These are phyloP conservation scores for Parascedosporium putredinis DNA, from an alignment of 2,329 filamentous ascomycete species.

Conservation along the genomic window DNA sequence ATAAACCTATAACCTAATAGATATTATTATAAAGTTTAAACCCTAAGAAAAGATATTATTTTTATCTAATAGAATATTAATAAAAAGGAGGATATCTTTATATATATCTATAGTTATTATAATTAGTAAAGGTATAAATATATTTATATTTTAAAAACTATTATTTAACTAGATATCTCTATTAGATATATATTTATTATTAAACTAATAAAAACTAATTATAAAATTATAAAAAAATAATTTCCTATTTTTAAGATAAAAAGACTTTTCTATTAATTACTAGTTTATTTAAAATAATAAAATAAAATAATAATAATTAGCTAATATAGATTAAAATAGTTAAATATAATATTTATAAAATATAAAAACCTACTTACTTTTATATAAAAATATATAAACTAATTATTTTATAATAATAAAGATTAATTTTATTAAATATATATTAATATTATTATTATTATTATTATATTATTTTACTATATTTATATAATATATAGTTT, in stretches of 20 bases:
- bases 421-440: not conserved
- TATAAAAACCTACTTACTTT: slow-evolving; percentile 7
- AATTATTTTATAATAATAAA: slow-evolving; percentile 9
- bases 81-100: not conserved
- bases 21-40: not conserved
- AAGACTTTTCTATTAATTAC: not conserved
- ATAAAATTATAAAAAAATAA: not conserved
- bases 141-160: not conserved
- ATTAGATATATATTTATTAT: not conserved
- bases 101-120: not conserved
- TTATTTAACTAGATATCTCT: not conserved
- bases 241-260: not conserved
- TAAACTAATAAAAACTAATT: not conserved
- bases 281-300: not conserved
- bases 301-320: not conserved
- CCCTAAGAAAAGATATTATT: not conserved
- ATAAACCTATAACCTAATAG: not conserved
- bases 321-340: not conserved
- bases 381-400: slow-evolving; percentile 10
- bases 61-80: not conserved
- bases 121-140: not conserved
- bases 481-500: too few relatives aligned
- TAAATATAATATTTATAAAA: slow-evolving; percentile 5
- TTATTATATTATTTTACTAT: too few relatives aligned
- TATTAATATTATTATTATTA: not conserved